Percentiles rank a stretch among this genome's conserved stretches.
phyloP scores from a whole-genome alignment of 768 basidiomycete genomes.

The Gymnopilus junonius region DNA sequence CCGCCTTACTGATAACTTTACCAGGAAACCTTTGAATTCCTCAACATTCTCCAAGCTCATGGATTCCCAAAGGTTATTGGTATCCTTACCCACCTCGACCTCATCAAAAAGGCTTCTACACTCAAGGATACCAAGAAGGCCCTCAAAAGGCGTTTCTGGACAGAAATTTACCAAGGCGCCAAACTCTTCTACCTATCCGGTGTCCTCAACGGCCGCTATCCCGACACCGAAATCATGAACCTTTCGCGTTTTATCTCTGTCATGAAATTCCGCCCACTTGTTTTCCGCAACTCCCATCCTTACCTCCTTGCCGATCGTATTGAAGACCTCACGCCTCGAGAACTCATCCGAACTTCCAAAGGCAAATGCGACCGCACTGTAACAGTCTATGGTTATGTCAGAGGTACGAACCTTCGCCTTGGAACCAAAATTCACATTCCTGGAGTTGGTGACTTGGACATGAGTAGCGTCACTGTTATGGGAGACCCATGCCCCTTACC shows the following conservation, averaged over 20 bases:
- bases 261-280: conserved; percentile 97
- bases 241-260: conserved; percentile 95
- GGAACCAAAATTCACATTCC: conserved; percentile 91
- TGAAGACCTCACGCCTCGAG: conserved; percentile 92
- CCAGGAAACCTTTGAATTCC: conserved; percentile 98
- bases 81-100: conserved; percentile 93
- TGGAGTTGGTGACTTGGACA: conserved; percentile 88
- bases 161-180: conserved; percentile 98
- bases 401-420: conserved; percentile 81
- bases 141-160: conserved; percentile 99
- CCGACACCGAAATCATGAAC: conserved; percentile 95
- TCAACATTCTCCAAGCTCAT: conserved; percentile 95
- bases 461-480: conserved; percentile 73
- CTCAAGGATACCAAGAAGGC: conserved; percentile 91
- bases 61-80: conserved; percentile 99
- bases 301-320: conserved; percentile 95
- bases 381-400: conserved; percentile 93
- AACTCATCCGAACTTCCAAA: conserved; percentile 72
- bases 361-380: conserved; percentile 95
- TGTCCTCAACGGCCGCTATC: conserved; percentile 96
- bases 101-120: conserved; percentile 89
- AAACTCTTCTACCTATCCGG: conserved; percentile 98
- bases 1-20: neutral
- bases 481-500: conserved; percentile 97
- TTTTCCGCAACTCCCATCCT: conserved; percentile 94